Evolutionary conservation across 495 filamentous ascomycete species (phyloP).

Genomic region (Trypethelium eluteriae): DNA sequence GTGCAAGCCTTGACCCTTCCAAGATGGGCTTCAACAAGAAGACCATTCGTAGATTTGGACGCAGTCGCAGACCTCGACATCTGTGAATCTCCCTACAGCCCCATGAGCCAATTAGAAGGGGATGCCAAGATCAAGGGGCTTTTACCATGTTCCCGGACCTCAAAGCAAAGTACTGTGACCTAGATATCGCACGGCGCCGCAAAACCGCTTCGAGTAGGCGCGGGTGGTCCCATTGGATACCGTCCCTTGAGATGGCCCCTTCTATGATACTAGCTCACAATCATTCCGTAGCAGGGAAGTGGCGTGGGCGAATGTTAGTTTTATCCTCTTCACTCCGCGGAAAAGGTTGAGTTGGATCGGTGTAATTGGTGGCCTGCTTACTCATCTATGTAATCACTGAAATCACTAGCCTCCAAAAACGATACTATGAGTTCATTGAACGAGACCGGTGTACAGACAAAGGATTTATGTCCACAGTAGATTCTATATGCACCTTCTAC

Average conservation of each 20-base stretch:
- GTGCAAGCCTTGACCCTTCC: constrained; percentile 8
- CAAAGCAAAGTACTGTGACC: no score
- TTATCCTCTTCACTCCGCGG: neutral
- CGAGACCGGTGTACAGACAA: neutral
- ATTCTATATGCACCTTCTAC: neutral
- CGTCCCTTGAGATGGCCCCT: no score
- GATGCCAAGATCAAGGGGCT: no score
- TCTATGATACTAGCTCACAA: no score
- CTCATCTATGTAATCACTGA: neutral
- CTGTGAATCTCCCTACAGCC: neutral
- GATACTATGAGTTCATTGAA: neutral
- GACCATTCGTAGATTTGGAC: neutral
- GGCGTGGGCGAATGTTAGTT: neutral
- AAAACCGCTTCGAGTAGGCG: no score
- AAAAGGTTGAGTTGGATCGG: neutral
- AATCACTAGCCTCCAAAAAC: neutral
- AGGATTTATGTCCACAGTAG: neutral
- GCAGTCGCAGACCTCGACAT: neutral
- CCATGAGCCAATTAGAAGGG: no score
- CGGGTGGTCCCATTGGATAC: no score
- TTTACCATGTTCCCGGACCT: no score
- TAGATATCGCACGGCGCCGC: no score
- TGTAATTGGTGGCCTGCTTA: constrained; percentile 3
- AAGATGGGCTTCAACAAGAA: neutral
- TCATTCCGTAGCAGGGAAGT: no score